Base-by-base conservation (phyloP, 495 filamentous ascomycete species). In the Penicillium antarcticum region DNA sequence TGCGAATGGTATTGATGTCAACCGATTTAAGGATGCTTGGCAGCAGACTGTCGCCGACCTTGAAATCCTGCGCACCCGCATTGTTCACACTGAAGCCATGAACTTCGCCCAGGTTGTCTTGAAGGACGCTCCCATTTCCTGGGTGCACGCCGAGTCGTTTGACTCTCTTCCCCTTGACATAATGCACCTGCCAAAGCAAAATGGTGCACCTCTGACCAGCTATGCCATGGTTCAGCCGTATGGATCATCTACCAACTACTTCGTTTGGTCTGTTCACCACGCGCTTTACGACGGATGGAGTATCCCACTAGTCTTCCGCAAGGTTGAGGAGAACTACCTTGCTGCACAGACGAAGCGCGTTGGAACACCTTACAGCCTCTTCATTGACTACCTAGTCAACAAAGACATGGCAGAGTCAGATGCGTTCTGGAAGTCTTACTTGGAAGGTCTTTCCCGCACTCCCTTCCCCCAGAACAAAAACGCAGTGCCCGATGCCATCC, bases 201-300 rank as follows among this genome's bases (percentile, higher is more conserved):
- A 83, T 29, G 83, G 85, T 23, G 78, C 60, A n/a, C 57, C 71
- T 2, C 56, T 88, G 13, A 78, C 78, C 5, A 69, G 73, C n/a
- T 86, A 81, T 50, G 76, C 72, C 0, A 67, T 87, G 5, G 63
- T 84, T 4, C 48, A 66, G 24, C 48, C 68, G 1, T 51, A 37
- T 21, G 41, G 40, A 6, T 64, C 58, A 5, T 56, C 60, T n/a
- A 31, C 51, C 26, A 53, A 54, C 1, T 70, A 80, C 52, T 81
- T 88, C 37, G 76, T 85, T 0, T 79, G 84, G 69, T 82, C 80
- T 2, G 76, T 84, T 36, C 86, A 89, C 45, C 87, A 91, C 51
- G 80, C 83, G 1, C 62, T 90, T 0, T 89, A 88, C 45, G 87
- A 90, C 61, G 86, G 84, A 8, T 87, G 84, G 81, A 83, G 76